Conservation (phyloP, 352 stramenopile species). For the Blastocystis sp. region DNA sequence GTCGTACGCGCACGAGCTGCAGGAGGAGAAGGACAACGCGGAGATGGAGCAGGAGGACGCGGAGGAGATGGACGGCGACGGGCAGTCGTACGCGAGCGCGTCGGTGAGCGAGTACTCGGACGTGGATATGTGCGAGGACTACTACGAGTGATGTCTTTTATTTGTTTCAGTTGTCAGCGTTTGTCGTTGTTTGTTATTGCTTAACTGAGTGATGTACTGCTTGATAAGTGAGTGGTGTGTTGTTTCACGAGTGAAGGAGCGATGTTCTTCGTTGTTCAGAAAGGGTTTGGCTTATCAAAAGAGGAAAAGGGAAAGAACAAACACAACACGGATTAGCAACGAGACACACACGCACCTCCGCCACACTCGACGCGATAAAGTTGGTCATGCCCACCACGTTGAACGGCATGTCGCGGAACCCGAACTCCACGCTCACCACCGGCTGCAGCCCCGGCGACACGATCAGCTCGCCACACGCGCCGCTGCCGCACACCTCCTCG, state of each 20-base stretch:
- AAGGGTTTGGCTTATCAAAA: background rate
- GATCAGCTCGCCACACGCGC: constrained; percentile 19
- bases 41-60: constrained; percentile 26
- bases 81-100: constrained; percentile 27
- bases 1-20: constrained; percentile 9
- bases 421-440: constrained; percentile 36
- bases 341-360: constrained; percentile 35
- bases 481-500: background rate
- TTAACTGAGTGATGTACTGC: background rate
- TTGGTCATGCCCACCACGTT: constrained; percentile 7
- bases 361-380: background rate
- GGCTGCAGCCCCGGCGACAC: background rate
- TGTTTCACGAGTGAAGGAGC: too few relatives aligned
- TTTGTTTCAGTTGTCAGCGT: background rate
- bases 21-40: background rate
- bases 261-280: background rate
- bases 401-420: constrained; percentile 5
- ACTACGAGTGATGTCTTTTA: constrained; percentile 3
- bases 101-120: constrained; percentile 62
- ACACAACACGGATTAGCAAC: constrained; percentile 35
- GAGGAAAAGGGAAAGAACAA: background rate
- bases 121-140: constrained; percentile 7
- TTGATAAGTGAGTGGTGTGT: too few relatives aligned
- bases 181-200: background rate
- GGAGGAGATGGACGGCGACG: background rate